These are phyloP conservation scores for Eimeria falciformis DNA, from an alignment of 169 alveolate genomes.

Conservation along the genomic window DNA sequence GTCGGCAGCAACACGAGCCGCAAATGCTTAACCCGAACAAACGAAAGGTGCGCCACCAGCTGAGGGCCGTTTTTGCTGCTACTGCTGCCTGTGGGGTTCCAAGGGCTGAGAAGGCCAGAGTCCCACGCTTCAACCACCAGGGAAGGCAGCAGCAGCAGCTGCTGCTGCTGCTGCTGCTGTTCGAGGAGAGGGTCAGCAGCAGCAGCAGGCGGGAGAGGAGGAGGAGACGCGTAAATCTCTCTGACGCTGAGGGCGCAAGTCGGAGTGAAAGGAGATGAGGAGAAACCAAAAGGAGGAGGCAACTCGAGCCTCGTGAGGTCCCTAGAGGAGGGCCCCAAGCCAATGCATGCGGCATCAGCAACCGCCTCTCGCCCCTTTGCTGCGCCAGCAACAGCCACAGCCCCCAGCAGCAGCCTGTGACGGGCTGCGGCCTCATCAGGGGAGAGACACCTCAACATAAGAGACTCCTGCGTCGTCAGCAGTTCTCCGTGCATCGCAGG, in stretches of 20 bases:
- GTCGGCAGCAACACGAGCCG: constrained; percentile 56
- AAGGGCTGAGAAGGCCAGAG: constrained; percentile 35
- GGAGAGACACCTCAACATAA: constrained; percentile 20
- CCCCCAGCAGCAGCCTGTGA: neutral
- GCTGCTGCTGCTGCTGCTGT: constrained; percentile 66
- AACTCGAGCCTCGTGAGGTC: neutral
- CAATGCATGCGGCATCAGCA: constrained; percentile 45
- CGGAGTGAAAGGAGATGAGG: neutral
- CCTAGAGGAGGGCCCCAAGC: neutral
- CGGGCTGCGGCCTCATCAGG: constrained; percentile 12
- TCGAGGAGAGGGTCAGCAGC: neutral
- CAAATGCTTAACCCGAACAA: constrained; percentile 21
- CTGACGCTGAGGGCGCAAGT: constrained; percentile 28
- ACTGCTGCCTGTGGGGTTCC: constrained; percentile 18
- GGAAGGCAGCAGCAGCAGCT: constrained; percentile 16
- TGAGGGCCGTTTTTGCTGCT: constrained; percentile 36
- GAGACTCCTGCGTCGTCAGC: neutral
- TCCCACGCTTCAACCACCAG: constrained; percentile 48
- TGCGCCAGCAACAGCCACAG: constrained; percentile 19
- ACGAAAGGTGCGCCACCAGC: constrained; percentile 3
- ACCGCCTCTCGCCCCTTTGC: neutral
- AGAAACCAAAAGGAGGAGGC: neutral
- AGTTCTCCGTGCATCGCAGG: constrained; percentile 4
- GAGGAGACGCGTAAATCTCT: constrained; percentile 15
- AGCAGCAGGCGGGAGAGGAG: neutral